Evolutionary conservation across 2,329 filamentous ascomycete genomes (phyloP).

Genomic region (Monosporascus sp.): DNA sequence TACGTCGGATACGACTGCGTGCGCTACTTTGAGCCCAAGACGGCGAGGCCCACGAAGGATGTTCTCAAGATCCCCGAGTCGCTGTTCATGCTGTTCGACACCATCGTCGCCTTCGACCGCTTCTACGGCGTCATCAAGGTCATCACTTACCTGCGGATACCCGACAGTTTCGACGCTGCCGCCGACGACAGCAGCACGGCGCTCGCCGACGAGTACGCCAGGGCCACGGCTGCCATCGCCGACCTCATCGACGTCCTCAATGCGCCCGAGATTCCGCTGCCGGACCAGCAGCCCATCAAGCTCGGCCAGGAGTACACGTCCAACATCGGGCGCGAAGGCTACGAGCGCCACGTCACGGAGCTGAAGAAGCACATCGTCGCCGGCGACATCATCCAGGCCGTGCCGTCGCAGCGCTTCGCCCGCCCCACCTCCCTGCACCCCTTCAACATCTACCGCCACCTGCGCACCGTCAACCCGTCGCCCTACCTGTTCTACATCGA

Average conservation of each 20-base stretch:
- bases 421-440: slow-evolving; percentile 87
- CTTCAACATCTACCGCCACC: slow-evolving; percentile 95
- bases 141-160: slow-evolving; percentile 81
- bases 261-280: slow-evolving; percentile 69
- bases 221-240: slow-evolving; percentile 59
- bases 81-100: slow-evolving; percentile 95
- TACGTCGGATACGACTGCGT: slow-evolving; percentile 98
- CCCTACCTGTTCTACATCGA: slow-evolving; percentile 97
- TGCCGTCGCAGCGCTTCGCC: slow-evolving; percentile 89
- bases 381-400: slow-evolving; percentile 96
- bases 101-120: slow-evolving; percentile 88
- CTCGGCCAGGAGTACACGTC: slow-evolving; percentile 77
- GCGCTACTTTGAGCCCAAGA: slow-evolving; percentile 96
- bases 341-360: slow-evolving; percentile 79
- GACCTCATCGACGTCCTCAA: slow-evolving; percentile 67
- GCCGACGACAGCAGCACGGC: slow-evolving; percentile 21
- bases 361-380: slow-evolving; percentile 87
- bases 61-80: slow-evolving; percentile 85
- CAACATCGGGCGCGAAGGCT: slow-evolving; percentile 84
- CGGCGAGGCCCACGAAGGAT: slow-evolving; percentile 82
- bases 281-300: slow-evolving; percentile 67
- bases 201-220: slow-evolving; percentile 64
- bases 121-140: slow-evolving; percentile 92
- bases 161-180: slow-evolving; percentile 39
- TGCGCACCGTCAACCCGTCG: slow-evolving; percentile 95